phyloP scores from a whole-genome alignment of 441 rosid species.

The Bocquillonia castaneifolia region DNA sequence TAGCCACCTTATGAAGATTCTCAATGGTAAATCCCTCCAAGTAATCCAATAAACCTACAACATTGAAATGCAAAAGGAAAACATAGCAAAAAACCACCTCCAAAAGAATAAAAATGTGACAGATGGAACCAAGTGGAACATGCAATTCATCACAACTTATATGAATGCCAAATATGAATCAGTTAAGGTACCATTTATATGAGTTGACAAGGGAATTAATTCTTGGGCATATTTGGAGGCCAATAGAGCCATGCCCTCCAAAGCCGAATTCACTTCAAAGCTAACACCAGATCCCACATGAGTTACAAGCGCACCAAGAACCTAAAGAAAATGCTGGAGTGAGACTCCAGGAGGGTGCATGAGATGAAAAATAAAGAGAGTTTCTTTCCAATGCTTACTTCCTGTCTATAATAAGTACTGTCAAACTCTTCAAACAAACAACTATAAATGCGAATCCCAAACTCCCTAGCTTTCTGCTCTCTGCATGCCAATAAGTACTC shows the following conservation, averaged over 20 bases:
- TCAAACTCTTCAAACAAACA: constrained; percentile 62
- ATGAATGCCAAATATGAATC: constrained; percentile 1
- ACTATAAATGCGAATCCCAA: constrained; percentile 54
- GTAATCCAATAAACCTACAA: constrained; percentile 78
- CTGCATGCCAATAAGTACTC: constrained; percentile 71
- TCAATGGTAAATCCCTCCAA: constrained; percentile 72
- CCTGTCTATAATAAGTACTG: constrained; percentile 67
- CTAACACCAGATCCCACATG: constrained; percentile 80
- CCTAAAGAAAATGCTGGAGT: constrained; percentile 40
- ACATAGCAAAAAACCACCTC: neutral
- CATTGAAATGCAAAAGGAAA: constrained; percentile 10
- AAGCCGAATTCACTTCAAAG: constrained; percentile 68
- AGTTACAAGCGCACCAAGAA: constrained; percentile 72
- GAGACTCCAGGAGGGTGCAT: constrained; percentile 11
- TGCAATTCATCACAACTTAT: constrained; percentile 14
- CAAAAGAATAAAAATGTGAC: neutral
- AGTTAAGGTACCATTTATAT: constrained; percentile 57
- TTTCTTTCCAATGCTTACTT: constrained; percentile 39
- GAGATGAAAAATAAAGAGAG: constrained; percentile 8
- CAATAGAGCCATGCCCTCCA: constrained; percentile 59
- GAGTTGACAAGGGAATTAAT: constrained; percentile 65
- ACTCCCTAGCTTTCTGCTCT: constrained; percentile 69
- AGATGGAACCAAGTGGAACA: constrained; percentile 5
- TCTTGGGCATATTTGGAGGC: constrained; percentile 54
- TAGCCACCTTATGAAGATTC: constrained; percentile 62